A percentile compares a stretch with the other conserved stretches of the same genome.
phyloP scores from a whole-genome alignment of 345 rosid genomes.

The Populus euphratica region DNA sequence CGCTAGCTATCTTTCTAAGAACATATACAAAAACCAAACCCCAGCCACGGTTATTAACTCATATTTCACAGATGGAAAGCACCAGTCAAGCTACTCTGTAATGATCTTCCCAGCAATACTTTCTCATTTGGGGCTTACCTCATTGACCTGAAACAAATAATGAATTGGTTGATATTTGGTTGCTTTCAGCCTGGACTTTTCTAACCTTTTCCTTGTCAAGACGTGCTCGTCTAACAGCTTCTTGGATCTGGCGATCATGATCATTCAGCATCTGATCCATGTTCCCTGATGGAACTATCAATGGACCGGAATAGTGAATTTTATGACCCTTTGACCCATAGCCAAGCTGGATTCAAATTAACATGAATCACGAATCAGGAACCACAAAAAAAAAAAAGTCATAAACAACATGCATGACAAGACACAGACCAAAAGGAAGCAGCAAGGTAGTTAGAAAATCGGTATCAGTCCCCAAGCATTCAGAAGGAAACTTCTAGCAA shows the following conservation, averaged over 20 bases:
- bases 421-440: not conserved
- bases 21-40: slow-evolving; percentile 37
- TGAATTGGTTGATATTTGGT: slow-evolving; percentile 54
- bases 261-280: slow-evolving; percentile 94
- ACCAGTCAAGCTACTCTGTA: slow-evolving; percentile 22
- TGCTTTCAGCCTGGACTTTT: slow-evolving; percentile 61
- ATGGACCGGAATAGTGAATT: slow-evolving; percentile 93
- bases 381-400: not conserved
- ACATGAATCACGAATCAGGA: not conserved
- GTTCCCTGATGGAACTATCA: slow-evolving; percentile 79
- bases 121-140: slow-evolving; percentile 25
- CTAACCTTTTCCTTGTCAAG: slow-evolving; percentile 77
- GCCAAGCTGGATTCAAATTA: slow-evolving; percentile 47
- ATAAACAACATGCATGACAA: not conserved
- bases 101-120: slow-evolving; percentile 15
- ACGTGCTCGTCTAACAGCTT: slow-evolving; percentile 84
- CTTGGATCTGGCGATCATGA: slow-evolving; percentile 96
- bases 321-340: slow-evolving; percentile 90
- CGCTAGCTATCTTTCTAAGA: slow-evolving; percentile 25
- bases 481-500: not conserved
- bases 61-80: slow-evolving; percentile 22
- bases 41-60: slow-evolving; percentile 10
- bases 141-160: slow-evolving; percentile 78
- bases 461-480: too few relatives aligned
- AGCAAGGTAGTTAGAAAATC: not conserved